Percentiles rank a stretch among this genome's conserved stretches.
Evolutionary conservation across 2,329 filamentous ascomycete species (phyloP).

Genomic region (Periconia sp.): DNA sequence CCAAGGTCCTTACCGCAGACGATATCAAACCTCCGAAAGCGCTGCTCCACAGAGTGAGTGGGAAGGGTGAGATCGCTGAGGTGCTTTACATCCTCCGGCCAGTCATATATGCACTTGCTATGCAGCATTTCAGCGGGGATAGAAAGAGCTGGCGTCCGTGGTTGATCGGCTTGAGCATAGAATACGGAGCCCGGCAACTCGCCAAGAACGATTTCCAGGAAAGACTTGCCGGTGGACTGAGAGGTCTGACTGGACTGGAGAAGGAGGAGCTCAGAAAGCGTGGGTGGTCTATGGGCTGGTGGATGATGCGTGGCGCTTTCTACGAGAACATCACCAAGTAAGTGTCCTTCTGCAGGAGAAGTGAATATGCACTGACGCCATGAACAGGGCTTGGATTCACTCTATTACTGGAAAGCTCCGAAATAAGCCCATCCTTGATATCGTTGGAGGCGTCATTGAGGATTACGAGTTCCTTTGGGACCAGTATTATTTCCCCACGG

Average conservation of each 20-base stretch:
- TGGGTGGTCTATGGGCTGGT: constrained; percentile 92
- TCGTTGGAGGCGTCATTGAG: constrained; percentile 83
- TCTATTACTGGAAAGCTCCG: constrained; percentile 70
- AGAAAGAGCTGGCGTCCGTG: constrained; percentile 89
- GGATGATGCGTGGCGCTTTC: constrained; percentile 93
- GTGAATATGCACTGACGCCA: constrained; percentile 16
- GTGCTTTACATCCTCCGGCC: constrained; percentile 89
- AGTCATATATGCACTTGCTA: constrained; percentile 79
- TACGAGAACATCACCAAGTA: constrained; percentile 86
- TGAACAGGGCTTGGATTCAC: constrained; percentile 61
- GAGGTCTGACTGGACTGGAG: constrained; percentile 80
- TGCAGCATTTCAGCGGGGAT: constrained; percentile 71
- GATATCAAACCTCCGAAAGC: constrained; percentile 92
- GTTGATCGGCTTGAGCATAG: constrained; percentile 81
- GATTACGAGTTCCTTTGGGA: constrained; percentile 99
- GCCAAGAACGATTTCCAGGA: constrained; percentile 66
- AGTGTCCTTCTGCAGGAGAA: constrained; percentile 19
- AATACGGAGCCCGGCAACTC: constrained; percentile 87
- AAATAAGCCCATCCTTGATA: constrained; percentile 72
- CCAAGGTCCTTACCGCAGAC: constrained; percentile 89
- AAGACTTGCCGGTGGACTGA: constrained; percentile 67
- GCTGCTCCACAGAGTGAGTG: constrained; percentile 72
- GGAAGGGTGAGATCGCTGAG: constrained; percentile 83
- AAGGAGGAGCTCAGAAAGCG: constrained; percentile 85
- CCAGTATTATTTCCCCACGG: constrained; percentile 86